Evolutionary conservation across 306 rosid species (phyloP).

Genomic region (Lotus japonicus): DNA sequence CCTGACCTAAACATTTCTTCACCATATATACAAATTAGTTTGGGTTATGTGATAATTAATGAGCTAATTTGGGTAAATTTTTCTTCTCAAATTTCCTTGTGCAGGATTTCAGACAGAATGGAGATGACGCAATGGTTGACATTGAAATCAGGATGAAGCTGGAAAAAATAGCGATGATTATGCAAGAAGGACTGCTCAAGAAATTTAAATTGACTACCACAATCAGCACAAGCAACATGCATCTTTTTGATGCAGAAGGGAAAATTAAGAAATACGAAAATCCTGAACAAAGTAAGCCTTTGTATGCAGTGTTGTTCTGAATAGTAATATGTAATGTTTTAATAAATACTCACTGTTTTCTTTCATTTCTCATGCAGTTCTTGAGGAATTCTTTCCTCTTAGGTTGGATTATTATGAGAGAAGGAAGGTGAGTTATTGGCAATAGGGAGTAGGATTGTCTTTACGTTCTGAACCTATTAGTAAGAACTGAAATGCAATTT

Average conservation of each 20-base stretch:
- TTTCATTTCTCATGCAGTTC: slow-evolving; percentile 48
- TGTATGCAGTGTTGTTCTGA: not conserved
- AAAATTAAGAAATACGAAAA: slow-evolving; percentile 74
- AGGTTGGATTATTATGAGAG: slow-evolving; percentile 68
- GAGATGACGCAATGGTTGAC: slow-evolving; percentile 71
- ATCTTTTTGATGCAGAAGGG: slow-evolving; percentile 77
- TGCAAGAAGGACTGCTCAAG: slow-evolving; percentile 78
- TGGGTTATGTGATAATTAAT: not conserved
- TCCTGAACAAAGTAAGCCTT: slow-evolving; percentile 72
- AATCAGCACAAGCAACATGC: slow-evolving; percentile 81
- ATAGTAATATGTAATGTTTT: not conserved
- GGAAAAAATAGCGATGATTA: slow-evolving; percentile 44
- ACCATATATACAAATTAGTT: not conserved
- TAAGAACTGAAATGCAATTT: slow-evolving; percentile 1
- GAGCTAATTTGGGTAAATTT: too few species aligned
- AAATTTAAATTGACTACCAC: slow-evolving; percentile 62
- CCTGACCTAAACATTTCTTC: not conserved
- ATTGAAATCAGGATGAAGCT: slow-evolving; percentile 54
- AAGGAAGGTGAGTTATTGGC: slow-evolving; percentile 61
- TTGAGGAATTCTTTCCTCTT: slow-evolving; percentile 70
- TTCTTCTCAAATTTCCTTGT: not conserved
- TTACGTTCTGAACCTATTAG: not conserved
- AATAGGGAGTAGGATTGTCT: not conserved
- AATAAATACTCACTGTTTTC: not conserved
- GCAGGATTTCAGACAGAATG: slow-evolving; percentile 80